A percentile compares a stretch with the other conserved stretches of the same genome.
Evolutionary conservation across 352 stramenopile species (phyloP).

Genomic region (Plasmopara halstedii): DNA sequence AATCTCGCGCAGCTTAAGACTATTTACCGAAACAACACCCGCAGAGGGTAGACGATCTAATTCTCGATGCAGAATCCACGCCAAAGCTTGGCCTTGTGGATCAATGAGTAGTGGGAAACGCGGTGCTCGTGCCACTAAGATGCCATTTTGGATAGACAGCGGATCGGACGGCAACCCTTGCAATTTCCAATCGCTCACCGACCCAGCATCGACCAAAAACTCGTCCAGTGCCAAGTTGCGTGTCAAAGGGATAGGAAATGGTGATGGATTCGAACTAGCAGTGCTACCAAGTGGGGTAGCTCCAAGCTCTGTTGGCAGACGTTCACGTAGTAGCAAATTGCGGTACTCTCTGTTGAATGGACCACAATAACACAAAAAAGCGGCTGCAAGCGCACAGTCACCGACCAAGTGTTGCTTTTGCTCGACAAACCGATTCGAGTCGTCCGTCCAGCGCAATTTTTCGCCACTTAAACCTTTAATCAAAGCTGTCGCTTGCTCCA

Average conservation of each 20-base stretch:
- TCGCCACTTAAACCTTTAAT: constrained; percentile 84
- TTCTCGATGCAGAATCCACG: constrained; percentile 80
- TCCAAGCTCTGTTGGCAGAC: constrained; percentile 62
- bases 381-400: constrained; percentile 76
- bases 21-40: constrained; percentile 53
- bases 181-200: constrained; percentile 84
- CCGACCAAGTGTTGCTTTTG: constrained; percentile 76
- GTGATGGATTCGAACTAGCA: constrained; percentile 4
- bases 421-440: constrained; percentile 83
- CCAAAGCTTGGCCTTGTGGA: constrained; percentile 83
- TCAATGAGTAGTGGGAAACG: constrained; percentile 86
- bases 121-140: constrained; percentile 71
- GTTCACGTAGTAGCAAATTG: constrained; percentile 47
- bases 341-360: constrained; percentile 86
- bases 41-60: constrained; percentile 45
- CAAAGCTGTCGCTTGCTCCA: constrained; percentile 85
- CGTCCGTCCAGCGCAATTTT: constrained; percentile 81
- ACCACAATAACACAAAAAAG: constrained; percentile 86
- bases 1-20: constrained; percentile 71
- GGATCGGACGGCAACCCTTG: constrained; percentile 81
- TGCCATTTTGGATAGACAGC: constrained; percentile 88
- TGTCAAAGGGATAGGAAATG: constrained; percentile 56
- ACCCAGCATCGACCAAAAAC: constrained; percentile 75
- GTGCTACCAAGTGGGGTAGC: constrained; percentile 11
- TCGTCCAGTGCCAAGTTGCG: constrained; percentile 44